These are phyloP conservation scores for Platanthera guangdongensis DNA, from an alignment of 106 monocot species.

Conservation along the genomic window DNA sequence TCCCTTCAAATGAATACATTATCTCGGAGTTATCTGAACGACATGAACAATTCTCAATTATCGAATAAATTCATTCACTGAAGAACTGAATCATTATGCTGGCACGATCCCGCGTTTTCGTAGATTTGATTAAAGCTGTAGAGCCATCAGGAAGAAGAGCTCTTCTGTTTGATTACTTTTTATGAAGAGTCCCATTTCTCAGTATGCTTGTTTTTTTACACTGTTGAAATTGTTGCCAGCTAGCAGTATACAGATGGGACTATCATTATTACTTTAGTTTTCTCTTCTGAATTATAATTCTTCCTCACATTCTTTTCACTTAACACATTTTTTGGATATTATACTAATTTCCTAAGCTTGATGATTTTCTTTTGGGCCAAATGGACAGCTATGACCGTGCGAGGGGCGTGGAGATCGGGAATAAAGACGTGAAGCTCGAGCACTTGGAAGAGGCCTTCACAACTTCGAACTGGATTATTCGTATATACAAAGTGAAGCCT, in stretches of 20 bases:
- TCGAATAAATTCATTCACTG: too few relatives aligned
- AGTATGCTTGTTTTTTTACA: background rate
- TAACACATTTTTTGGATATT: background rate
- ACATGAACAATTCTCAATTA: too few relatives aligned
- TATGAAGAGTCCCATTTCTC: background rate
- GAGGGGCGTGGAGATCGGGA: constrained; percentile 77
- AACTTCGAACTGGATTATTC: constrained; percentile 76
- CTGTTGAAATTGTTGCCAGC: background rate
- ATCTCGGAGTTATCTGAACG: too few relatives aligned
- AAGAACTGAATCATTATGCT: too few relatives aligned
- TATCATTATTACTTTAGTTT: background rate
- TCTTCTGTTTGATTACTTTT: background rate
- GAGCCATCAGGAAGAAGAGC: background rate
- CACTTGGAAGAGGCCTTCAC: constrained; percentile 76
- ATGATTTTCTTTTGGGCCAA: background rate
- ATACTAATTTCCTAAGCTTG: background rate
- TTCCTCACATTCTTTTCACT: background rate
- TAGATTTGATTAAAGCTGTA: background rate
- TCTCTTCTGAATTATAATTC: background rate
- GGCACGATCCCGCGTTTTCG: background rate
- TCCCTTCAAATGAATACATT: too few relatives aligned
- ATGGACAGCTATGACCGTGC: constrained; percentile 61
- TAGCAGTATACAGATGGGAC: background rate
- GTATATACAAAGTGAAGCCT: constrained; percentile 81
- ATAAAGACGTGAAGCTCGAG: constrained; percentile 73